A percentile compares a stretch with the other conserved stretches of the same genome.
Conservation (phyloP, 2,329 filamentous ascomycete genomes). For the Beauveria sp. region DNA sequence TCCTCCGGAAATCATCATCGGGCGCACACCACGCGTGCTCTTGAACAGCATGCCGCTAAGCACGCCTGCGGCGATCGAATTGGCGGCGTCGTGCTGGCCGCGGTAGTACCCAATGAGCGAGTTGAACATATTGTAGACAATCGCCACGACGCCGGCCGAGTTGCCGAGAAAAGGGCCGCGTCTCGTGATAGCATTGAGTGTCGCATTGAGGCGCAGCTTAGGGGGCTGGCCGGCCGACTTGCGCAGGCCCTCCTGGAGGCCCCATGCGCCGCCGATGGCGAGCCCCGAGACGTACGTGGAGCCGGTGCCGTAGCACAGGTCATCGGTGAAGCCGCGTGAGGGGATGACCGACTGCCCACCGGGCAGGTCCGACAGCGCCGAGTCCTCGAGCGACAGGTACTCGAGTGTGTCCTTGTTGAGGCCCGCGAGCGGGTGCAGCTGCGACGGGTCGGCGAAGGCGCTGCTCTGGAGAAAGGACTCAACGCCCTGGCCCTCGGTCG, state of each 20-base stretch:
- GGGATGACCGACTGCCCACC: slow-evolving; percentile 82
- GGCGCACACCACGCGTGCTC: slow-evolving; percentile 80
- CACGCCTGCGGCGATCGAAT: slow-evolving; percentile 77
- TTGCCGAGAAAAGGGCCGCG: slow-evolving; percentile 94
- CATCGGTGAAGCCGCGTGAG: slow-evolving; percentile 94
- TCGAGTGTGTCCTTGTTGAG: slow-evolving; percentile 89
- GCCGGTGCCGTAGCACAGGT: slow-evolving; percentile 95
- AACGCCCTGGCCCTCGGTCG: slow-evolving; percentile 68
- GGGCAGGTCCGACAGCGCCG: slow-evolving; percentile 75
- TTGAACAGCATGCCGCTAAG: slow-evolving; percentile 94
- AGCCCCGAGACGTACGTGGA: slow-evolving; percentile 88
- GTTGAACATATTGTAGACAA: slow-evolving; percentile 93
- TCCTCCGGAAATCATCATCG: slow-evolving; percentile 90
- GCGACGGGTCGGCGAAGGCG: slow-evolving; percentile 74
- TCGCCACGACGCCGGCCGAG: slow-evolving; percentile 88
- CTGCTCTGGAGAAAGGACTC: slow-evolving; percentile 76
- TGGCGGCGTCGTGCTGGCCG: slow-evolving; percentile 82
- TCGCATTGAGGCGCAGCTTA: slow-evolving; percentile 86
- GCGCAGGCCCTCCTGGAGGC: slow-evolving; percentile 79
- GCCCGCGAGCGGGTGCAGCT: slow-evolving; percentile 87
- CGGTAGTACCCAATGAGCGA: slow-evolving; percentile 71
- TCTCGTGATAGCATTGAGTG: slow-evolving; percentile 88
- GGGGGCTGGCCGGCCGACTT: slow-evolving; percentile 71
- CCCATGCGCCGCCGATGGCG: slow-evolving; percentile 82
- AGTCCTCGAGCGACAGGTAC: slow-evolving; percentile 91